Base-by-base conservation (phyloP, 106 monocot genomes). In the Amphibolis antarctica region DNA sequence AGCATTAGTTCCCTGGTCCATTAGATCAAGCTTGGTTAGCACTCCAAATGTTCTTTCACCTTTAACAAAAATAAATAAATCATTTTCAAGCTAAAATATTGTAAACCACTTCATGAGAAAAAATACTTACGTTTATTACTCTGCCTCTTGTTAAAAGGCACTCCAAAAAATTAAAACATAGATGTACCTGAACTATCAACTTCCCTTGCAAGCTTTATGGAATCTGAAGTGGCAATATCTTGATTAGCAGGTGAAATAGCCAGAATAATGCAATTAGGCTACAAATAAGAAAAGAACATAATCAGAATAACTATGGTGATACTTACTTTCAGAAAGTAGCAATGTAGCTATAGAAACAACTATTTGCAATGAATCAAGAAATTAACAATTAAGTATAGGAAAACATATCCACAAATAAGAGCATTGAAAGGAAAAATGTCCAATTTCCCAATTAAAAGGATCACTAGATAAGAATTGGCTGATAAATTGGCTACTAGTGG, bases 191-290 rank as follows among this genome's bases (percentile, higher is more conserved):
- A 85, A 56, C 85, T 85, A 58, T 91, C 86, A 19, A 91, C 80
- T 72, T 91, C 91, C 69, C 86, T 83, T 13, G 91, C 78, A 55
- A 91, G 83, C 62, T 91, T 91, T 28, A 91, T 91, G 21, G 91
- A 86, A 81, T 91, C 91, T 46, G 86, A 91, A 19, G 91, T 91
- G 63, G 91, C 91, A 72, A 91, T 86, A 72, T 91, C 91, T 69
- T 91, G 91, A 79, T 91, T 91, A 55, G 91, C 91, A 42, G 91
- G 91, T 71, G 91, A 91, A 70, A 91, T 83, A 50, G 91, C 91
- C 23, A 91, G 58, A 81, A 91, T 91, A 51, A 91, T 79, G 69
- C 86, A 86, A 65, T 91, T 91, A 45, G 91, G 91, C 91, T 91
- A 73, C 53, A 80, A 22, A 44, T 53, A 55, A 68, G 49, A 31